Conservation (phyloP, 371 early-diverging fungal genomes). For the Syncephalis plumigaleata region DNA sequence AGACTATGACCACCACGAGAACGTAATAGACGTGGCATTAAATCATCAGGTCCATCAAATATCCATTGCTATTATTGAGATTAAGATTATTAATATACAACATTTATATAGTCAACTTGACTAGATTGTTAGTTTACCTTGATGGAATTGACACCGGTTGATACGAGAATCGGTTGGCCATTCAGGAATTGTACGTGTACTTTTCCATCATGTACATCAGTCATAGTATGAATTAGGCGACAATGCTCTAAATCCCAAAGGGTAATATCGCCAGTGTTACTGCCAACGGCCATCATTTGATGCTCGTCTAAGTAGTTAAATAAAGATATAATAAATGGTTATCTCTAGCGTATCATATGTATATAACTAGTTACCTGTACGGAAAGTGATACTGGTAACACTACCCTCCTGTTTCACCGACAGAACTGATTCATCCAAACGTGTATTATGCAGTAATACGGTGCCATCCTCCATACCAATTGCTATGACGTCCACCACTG, state of each 20-base stretch:
- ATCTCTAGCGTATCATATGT: constrained; percentile 27
- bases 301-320: constrained; percentile 34
- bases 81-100: not conserved
- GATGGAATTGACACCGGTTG: constrained; percentile 75
- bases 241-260: constrained; percentile 82
- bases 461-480: constrained; percentile 78
- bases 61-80: constrained; percentile 57
- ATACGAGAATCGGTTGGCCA: constrained; percentile 71
- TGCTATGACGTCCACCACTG: constrained; percentile 84
- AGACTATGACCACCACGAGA: constrained; percentile 72
- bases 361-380: constrained; percentile 12
- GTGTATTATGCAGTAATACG: constrained; percentile 67
- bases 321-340: not conserved
- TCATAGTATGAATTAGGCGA: constrained; percentile 51
- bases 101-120: not conserved
- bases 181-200: constrained; percentile 60
- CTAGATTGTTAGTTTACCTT: constrained; percentile 29
- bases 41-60: constrained; percentile 68
- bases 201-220: constrained; percentile 63
- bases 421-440: constrained; percentile 50
- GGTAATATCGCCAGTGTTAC: constrained; percentile 71
- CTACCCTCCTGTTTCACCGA: constrained; percentile 65
- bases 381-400: constrained; percentile 78
- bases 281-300: constrained; percentile 77
- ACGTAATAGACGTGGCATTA: constrained; percentile 52